A percentile compares a stretch with the other conserved stretches of the same genome.
phyloP scores from a whole-genome alignment of 73 alveolate genomes.

The Symbiodinium pilosum region DNA sequence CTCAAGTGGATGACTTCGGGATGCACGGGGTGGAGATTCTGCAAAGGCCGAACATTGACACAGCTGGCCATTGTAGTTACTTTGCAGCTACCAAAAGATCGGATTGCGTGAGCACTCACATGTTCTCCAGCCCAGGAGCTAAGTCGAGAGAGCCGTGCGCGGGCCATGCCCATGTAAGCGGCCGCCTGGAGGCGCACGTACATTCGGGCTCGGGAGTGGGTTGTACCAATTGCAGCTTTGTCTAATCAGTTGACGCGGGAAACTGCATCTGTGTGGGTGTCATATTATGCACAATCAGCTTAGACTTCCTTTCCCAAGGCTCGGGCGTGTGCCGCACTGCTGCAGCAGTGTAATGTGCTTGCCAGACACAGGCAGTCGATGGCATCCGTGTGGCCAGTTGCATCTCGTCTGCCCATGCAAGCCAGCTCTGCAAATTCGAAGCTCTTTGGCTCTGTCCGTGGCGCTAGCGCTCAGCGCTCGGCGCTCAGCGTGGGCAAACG shows the following conservation, averaged over 20 bases:
- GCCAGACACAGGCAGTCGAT: not conserved
- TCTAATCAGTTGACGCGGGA: too few relatives aligned
- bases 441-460: conserved; percentile 5
- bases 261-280: too few relatives aligned
- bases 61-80: too few relatives aligned
- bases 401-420: not conserved
- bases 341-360: not conserved
- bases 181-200: not conserved
- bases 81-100: too few relatives aligned
- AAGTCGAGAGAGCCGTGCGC: not conserved
- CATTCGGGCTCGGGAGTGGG: not conserved
- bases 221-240: not conserved
- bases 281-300: not conserved
- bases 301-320: not conserved
- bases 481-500: not conserved
- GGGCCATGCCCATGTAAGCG: not conserved
- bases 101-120: too few relatives aligned
- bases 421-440: not conserved
- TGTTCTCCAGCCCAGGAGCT: not conserved
- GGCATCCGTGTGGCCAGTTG: not conserved
- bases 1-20: too few relatives aligned
- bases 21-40: too few relatives aligned
- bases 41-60: too few relatives aligned
- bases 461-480: not conserved
- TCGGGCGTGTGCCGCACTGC: not conserved